phyloP scores from a whole-genome alignment of 345 rosid species.

The Erodium maritimum region DNA sequence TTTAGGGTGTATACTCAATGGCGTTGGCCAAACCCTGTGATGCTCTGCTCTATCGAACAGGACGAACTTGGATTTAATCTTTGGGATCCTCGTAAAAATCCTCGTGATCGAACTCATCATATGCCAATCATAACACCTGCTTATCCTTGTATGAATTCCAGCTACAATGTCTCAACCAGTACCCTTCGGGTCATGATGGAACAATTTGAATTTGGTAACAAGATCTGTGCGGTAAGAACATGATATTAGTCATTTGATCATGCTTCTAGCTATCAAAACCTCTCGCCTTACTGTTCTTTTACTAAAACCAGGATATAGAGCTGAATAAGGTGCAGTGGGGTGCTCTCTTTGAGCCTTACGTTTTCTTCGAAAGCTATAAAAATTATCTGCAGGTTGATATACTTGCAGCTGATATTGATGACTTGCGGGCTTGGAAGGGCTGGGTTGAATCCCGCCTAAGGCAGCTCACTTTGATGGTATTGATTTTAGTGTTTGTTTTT shows the following conservation, averaged over 20 bases:
- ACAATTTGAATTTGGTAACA: slow-evolving; percentile 56
- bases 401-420: slow-evolving; percentile 44
- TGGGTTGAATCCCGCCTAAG: slow-evolving; percentile 71
- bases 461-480: slow-evolving; percentile 56
- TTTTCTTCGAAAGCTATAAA: slow-evolving; percentile 56
- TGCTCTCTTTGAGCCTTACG: slow-evolving; percentile 46
- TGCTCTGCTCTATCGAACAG: slow-evolving; percentile 57
- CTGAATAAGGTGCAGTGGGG: slow-evolving; percentile 47
- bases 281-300: neutral
- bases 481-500: slow-evolving; percentile 7
- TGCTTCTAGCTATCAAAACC: neutral
- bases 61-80: slow-evolving; percentile 55
- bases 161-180: slow-evolving; percentile 63
- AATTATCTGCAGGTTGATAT: slow-evolving; percentile 63
- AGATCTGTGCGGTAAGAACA: slow-evolving; percentile 40
- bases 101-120: slow-evolving; percentile 48
- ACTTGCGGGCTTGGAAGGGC: slow-evolving; percentile 62
- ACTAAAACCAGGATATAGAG: slow-evolving; percentile 40
- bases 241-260: neutral
- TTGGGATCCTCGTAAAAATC: slow-evolving; percentile 68
- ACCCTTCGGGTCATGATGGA: slow-evolving; percentile 65
- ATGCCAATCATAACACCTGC: slow-evolving; percentile 75
- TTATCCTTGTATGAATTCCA: slow-evolving; percentile 72
- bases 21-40: slow-evolving; percentile 79
- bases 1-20: slow-evolving; percentile 62